Evolutionary conservation across 1,139 yeast species (phyloP), one percentile per base, ranked within the genome.

Genomic region (Magnusiomyces suaveolens): DNA sequence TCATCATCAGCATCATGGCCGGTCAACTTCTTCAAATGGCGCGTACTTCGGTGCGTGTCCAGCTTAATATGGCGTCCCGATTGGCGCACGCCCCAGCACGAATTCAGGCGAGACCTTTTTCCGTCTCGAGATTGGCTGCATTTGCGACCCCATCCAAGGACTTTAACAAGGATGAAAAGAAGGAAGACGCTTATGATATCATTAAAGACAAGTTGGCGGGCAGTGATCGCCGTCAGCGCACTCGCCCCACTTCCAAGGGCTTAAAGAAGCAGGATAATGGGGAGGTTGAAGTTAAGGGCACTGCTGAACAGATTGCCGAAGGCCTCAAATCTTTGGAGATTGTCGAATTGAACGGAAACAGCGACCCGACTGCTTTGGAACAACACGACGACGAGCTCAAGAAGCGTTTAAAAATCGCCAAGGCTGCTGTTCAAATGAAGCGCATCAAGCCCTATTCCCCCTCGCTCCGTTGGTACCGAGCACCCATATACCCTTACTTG

Each of bases 401-500:
- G 62, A 78, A 85, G 68, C 92, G 89, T 70, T 76, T 86, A 53
- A 84, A 83, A 67, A 76, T 87, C 60, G 79, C 87, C 56, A 80
- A 83, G 66, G 82, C 85, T 51, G 78, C 80, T 56, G 87, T 86
- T 48, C 78, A 78, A 63, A 77, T 89, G 76, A 87, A 85, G 70
- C 77, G 80, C 58, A 80, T 82, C 63, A 88, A 87, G 63, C 92
- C 94, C 53, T 80, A 83, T 41, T 84, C 92, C 49, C 97, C 96
- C 1, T 92, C 95, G 65, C 73, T 89, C 59, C 81, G 97, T 64
- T 89, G 96, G 87, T 87, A 81, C 75, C 80, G 87, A 65, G 80
- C 84, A 62, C 97, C 97, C 48, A 77, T 89, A 12, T 92, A 90
- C 69, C 84, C 87, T 20, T 88, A 92, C 70, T 75, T 92, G 57